A percentile compares a stretch with the other conserved stretches of the same genome.
phyloP scores from a whole-genome alignment of 1,139 yeast genomes.

The Hyphopichia khmerensis region DNA sequence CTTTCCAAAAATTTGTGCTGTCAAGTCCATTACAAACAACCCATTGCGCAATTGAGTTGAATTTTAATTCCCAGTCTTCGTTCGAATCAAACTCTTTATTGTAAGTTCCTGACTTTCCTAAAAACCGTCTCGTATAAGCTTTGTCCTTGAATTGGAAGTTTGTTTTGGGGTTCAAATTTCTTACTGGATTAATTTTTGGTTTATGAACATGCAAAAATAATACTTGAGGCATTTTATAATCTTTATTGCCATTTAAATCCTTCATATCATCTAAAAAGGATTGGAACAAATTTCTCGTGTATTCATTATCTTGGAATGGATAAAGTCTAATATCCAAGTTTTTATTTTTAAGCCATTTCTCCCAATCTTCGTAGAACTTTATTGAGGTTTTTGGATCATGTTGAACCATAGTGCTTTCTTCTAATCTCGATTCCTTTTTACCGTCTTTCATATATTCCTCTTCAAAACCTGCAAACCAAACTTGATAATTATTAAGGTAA shows the following conservation, averaged over 20 bases:
- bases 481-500: slow-evolving; percentile 16
- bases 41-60: slow-evolving; percentile 24
- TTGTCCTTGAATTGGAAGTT: slow-evolving; percentile 9
- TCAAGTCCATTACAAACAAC: slow-evolving; percentile 21
- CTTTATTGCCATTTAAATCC: background rate
- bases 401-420: slow-evolving; percentile 17
- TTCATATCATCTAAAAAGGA: slow-evolving; percentile 9
- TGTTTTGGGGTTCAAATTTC: slow-evolving; percentile 14
- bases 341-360: slow-evolving; percentile 14
- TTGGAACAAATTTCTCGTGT: slow-evolving; percentile 11
- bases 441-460: slow-evolving; percentile 15
- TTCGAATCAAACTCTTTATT: slow-evolving; percentile 12
- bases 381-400: slow-evolving; percentile 1
- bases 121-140: slow-evolving; percentile 12
- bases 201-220: slow-evolving; percentile 43
- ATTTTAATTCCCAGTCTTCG: slow-evolving; percentile 23
- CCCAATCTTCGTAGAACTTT: slow-evolving; percentile 13
- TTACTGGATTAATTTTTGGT: slow-evolving; percentile 39
- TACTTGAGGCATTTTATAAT: slow-evolving; percentile 22
- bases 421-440: slow-evolving; percentile 15
- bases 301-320: slow-evolving; percentile 17
- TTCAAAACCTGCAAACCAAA: slow-evolving; percentile 15
- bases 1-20: slow-evolving; percentile 14
- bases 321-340: slow-evolving; percentile 16
- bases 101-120: slow-evolving; percentile 14